These are phyloP conservation scores for Schizothecium vesticola DNA, from an alignment of 495 filamentous ascomycete genomes.

Conservation along the genomic window DNA sequence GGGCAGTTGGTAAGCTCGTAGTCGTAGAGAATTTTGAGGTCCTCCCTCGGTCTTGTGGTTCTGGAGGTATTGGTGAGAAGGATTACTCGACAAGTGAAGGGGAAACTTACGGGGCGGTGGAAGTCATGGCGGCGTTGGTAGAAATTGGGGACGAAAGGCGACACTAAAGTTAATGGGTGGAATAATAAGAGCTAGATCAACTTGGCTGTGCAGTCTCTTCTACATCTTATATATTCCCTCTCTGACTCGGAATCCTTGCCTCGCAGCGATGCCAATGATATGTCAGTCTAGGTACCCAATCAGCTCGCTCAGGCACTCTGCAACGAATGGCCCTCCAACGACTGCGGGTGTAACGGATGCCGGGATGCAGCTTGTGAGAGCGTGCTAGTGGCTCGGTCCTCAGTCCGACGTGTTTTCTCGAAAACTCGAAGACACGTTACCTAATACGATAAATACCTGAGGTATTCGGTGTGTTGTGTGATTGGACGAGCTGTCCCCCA, in stretches of 20 bases:
- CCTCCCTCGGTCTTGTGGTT: slow-evolving; percentile 2
- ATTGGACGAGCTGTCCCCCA: background rate
- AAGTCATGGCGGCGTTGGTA: background rate
- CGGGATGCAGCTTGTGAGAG: background rate
- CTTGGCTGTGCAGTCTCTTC: no score
- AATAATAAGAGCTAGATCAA: background rate
- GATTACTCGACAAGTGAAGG: background rate
- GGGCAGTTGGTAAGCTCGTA: slow-evolving; percentile 11
- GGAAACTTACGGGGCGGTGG: background rate
- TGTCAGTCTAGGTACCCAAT: no score
- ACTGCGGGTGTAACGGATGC: background rate
- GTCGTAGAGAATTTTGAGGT: slow-evolving; percentile 16
- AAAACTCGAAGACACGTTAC: background rate
- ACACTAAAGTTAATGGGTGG: background rate
- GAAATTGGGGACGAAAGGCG: background rate
- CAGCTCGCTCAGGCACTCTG: no score
- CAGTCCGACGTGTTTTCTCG: background rate
- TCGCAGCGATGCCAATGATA: no score
- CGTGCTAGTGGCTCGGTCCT: background rate
- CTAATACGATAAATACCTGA: background rate
- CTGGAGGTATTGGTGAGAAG: background rate
- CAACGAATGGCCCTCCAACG: no score
- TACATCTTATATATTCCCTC: no score
- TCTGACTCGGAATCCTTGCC: no score
- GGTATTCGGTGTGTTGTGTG: background rate